Evolutionary conservation across 202 grass and related monocot species (phyloP).

Genomic region (Zizania palustris): DNA sequence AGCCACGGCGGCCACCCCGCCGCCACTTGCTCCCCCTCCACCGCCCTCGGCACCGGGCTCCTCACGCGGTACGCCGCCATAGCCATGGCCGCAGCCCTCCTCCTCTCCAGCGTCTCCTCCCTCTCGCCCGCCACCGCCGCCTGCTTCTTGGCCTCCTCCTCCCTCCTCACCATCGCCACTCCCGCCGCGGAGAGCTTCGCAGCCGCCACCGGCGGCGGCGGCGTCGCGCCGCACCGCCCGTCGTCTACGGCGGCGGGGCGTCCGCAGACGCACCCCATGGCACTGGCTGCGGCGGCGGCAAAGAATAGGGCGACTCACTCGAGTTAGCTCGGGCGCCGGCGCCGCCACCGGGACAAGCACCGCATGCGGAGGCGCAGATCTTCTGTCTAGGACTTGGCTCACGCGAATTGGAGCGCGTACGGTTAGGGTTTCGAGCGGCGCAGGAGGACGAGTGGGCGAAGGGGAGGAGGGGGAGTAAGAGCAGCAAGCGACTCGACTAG

Average conservation of each 20-base stretch:
- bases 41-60: conserved; percentile 65
- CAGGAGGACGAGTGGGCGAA: conserved; percentile 34
- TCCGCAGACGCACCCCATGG: conserved; percentile 95
- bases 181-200: conserved; percentile 48
- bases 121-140: conserved; percentile 39
- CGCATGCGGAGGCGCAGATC: conserved; percentile 44
- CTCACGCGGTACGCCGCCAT: conserved; percentile 58
- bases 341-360: not conserved
- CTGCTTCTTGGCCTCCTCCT: conserved; percentile 49
- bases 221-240: conserved; percentile 34
- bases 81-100: conserved; percentile 54
- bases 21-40: conserved; percentile 80
- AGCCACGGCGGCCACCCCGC: conserved; percentile 96
- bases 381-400: not conserved
- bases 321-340: conserved; percentile 27
- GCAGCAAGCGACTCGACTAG: conserved; percentile 14
- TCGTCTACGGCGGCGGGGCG: conserved; percentile 57
- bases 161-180: conserved; percentile 44
- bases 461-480: not conserved
- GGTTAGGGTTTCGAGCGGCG: conserved; percentile 33
- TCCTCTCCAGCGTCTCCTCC: conserved; percentile 67
- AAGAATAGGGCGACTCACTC: not conserved
- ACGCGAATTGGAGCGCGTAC: conserved; percentile 1
- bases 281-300: not conserved
- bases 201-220: not conserved